These are phyloP conservation scores for Globisporangium orthogonon DNA, from an alignment of 352 stramenopile species.

Conservation along the genomic window DNA sequence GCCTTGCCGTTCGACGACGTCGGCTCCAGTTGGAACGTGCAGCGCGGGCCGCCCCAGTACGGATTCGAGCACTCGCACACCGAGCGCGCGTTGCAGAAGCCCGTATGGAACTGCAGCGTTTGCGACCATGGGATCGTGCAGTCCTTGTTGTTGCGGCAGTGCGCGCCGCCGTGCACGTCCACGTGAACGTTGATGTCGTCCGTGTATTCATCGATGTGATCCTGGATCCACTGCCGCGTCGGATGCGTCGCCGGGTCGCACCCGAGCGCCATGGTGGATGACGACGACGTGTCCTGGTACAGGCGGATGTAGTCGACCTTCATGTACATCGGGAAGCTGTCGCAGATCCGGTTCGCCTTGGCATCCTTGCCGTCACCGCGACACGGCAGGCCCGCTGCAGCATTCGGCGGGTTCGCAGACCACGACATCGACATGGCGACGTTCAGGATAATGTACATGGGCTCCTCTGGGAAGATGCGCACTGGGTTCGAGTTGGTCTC, in stretches of 20 bases:
- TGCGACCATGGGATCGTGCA: conserved; percentile 46
- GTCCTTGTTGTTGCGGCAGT: conserved; percentile 44
- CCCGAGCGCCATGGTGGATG: conserved; percentile 40
- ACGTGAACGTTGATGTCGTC: conserved; percentile 47
- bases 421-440: conserved; percentile 88
- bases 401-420: conserved; percentile 59
- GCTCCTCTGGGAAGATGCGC: conserved; percentile 78
- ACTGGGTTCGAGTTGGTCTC: conserved; percentile 34
- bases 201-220: conserved; percentile 51
- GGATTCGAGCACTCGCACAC: conserved; percentile 50
- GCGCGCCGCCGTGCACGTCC: conserved; percentile 45
- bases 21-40: conserved; percentile 39
- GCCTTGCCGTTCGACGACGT: conserved; percentile 6
- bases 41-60: conserved; percentile 60
- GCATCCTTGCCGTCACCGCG: conserved; percentile 46
- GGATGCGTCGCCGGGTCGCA: conserved; percentile 60
- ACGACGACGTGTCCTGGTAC: conserved; percentile 45
- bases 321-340: conserved; percentile 79
- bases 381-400: conserved; percentile 28
- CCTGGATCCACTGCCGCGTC: conserved; percentile 65
- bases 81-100: conserved; percentile 33
- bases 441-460: conserved; percentile 93
- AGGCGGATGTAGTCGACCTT: conserved; percentile 85
- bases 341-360: conserved; percentile 57
- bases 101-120: conserved; percentile 41